A percentile compares a stretch with the other conserved stretches of the same genome.
These are phyloP conservation scores for Cytospora chrysosperma DNA, from an alignment of 2,329 filamentous ascomycete species.

Conservation along the genomic window DNA sequence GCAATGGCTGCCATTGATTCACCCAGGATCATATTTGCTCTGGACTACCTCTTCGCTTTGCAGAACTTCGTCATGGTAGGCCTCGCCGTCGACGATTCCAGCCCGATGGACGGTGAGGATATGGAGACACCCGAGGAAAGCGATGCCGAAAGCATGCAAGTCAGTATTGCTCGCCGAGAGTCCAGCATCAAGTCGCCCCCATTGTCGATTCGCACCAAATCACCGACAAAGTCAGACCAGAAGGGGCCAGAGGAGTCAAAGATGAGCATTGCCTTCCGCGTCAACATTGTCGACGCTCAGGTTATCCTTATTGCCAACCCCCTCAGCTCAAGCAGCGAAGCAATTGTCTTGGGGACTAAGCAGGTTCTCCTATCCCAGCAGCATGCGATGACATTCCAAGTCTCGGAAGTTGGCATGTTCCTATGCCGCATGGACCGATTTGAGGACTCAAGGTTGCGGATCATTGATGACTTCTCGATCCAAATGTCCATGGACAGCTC, in stretches of 20 bases:
- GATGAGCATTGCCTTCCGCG: constrained; percentile 80
- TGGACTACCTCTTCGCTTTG: constrained; percentile 92
- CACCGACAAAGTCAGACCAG: constrained; percentile 12
- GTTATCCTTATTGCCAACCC: constrained; percentile 96
- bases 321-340: constrained; percentile 83
- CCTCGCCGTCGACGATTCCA: constrained; percentile 63
- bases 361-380: constrained; percentile 92
- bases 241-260: constrained; percentile 39
- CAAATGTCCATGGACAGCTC: constrained; percentile 81
- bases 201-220: constrained; percentile 26
- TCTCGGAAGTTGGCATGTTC: constrained; percentile 97
- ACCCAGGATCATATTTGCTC: constrained; percentile 87
- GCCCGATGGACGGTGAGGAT: constrained; percentile 41
- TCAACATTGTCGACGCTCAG: constrained; percentile 95
- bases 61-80: constrained; percentile 79
- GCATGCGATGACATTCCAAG: constrained; percentile 88
- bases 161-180: constrained; percentile 35
- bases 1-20: constrained; percentile 93
- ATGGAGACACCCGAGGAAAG: constrained; percentile 54
- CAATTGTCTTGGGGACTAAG: constrained; percentile 91
- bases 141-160: constrained; percentile 57
- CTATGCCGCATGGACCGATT: constrained; percentile 98
- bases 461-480: constrained; percentile 94
- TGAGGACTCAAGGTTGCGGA: constrained; percentile 83
- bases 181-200: constrained; percentile 38